These are phyloP conservation scores for Debaryomyces coudertii DNA, from an alignment of 1,139 yeast species.

Conservation along the genomic window DNA sequence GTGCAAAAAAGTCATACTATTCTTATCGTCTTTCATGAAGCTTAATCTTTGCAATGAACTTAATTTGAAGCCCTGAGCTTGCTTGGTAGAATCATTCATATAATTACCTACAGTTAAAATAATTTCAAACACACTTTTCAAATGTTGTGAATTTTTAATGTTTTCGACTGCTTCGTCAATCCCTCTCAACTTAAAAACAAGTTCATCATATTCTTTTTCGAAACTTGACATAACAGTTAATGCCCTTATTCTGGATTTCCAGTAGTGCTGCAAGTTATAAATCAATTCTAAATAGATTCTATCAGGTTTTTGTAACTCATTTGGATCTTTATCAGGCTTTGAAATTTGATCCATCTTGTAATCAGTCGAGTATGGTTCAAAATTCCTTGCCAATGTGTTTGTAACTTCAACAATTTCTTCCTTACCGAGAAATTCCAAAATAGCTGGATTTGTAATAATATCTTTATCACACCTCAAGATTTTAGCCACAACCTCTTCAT, in stretches of 20 bases:
- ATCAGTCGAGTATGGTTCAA: constrained; percentile 67
- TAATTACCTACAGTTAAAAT: constrained; percentile 82
- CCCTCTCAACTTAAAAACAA: constrained; percentile 59
- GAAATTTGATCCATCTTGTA: constrained; percentile 50
- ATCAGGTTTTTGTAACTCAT: constrained; percentile 75
- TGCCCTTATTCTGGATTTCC: constrained; percentile 81
- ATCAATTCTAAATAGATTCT: constrained; percentile 72
- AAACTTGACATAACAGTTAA: constrained; percentile 59
- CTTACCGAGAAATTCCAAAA: constrained; percentile 70
- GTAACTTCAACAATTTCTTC: constrained; percentile 71
- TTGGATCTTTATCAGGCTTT: constrained; percentile 74
- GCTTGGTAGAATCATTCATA: constrained; percentile 79
- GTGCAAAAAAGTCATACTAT: constrained; percentile 77
- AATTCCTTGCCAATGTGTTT: constrained; percentile 60
- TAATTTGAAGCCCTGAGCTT: constrained; percentile 79
- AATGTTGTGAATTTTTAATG: constrained; percentile 58
- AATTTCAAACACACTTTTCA: constrained; percentile 70
- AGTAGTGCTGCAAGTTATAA: constrained; percentile 74
- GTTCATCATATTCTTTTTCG: constrained; percentile 73
- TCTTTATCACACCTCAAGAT: constrained; percentile 66
- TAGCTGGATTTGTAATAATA: constrained; percentile 58
- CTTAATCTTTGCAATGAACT: constrained; percentile 74
- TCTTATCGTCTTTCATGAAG: constrained; percentile 76
- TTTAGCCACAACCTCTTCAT: constrained; percentile 58
- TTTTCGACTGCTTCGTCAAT: constrained; percentile 69